Percentiles rank a stretch among this genome's conserved stretches.
These are phyloP conservation scores for Eudorina sp. DNA, from an alignment of 139 green algal species.

Conservation along the genomic window DNA sequence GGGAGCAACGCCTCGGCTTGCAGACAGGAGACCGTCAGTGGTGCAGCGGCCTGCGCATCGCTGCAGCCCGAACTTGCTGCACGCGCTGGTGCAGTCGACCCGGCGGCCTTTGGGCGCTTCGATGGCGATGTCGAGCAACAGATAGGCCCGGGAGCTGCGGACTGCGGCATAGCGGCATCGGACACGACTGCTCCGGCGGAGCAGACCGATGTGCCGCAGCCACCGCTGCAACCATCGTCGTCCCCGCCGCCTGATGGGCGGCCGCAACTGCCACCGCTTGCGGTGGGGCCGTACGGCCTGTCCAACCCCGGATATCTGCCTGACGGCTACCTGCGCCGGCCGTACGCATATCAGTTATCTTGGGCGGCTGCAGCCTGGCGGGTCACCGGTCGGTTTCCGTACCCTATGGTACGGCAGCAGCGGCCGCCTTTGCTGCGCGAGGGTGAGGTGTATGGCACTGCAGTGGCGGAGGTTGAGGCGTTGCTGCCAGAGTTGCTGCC, in stretches of 20 bases:
- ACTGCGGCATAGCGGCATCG: background rate
- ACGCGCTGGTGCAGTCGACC: no score
- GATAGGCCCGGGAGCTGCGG: background rate
- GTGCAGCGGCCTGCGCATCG: no score
- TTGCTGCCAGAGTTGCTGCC: constrained; percentile 6
- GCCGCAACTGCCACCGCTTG: background rate
- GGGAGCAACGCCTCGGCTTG: no score
- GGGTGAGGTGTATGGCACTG: background rate
- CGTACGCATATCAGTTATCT: background rate
- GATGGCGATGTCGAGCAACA: no score
- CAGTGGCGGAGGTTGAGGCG: background rate
- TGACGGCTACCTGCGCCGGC: background rate
- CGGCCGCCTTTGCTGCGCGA: constrained; percentile 30
- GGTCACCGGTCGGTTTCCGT: background rate
- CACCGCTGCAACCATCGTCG: background rate
- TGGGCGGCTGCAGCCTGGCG: constrained; percentile 32
- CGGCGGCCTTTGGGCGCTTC: no score
- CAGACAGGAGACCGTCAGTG: no score
- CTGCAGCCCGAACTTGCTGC: no score
- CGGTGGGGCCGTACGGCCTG: background rate
- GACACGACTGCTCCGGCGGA: background rate
- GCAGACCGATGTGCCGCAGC: background rate
- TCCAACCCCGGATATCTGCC: background rate
- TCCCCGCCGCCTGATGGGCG: background rate
- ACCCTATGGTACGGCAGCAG: background rate